Conservation (phyloP, 352 stramenopile species). For the Phytophthora ramorum region DNA sequence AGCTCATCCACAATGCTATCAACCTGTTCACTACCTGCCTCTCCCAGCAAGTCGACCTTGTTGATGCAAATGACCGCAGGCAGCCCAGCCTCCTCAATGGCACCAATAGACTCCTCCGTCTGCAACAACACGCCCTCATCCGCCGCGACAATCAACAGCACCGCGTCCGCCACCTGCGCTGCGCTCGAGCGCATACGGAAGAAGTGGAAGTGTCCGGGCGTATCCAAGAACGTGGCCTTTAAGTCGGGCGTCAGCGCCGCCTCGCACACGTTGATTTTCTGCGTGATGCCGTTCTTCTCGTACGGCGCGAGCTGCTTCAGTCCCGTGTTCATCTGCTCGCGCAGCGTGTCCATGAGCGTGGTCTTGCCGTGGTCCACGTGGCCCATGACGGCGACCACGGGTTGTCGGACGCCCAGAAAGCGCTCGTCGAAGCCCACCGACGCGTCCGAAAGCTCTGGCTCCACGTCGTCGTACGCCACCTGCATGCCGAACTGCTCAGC, state of each 20-base stretch:
- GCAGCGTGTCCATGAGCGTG: constrained; percentile 98
- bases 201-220: constrained; percentile 99
- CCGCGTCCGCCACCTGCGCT: constrained; percentile 97
- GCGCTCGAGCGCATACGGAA: constrained; percentile 98
- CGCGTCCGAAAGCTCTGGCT: constrained; percentile 48
- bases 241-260: constrained; percentile 84
- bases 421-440: constrained; percentile 24
- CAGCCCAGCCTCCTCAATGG: constrained; percentile 79
- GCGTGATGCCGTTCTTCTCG: constrained; percentile 99
- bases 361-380: constrained; percentile 99
- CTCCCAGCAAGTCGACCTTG: constrained; percentile 82
- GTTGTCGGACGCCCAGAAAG: constrained; percentile 65
- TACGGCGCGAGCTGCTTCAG: constrained; percentile 82
- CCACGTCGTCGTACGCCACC: constrained; percentile 68
- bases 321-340: constrained; percentile 52
- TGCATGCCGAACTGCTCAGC: constrained; percentile 48
- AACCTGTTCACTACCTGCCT: constrained; percentile 43
- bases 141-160: constrained; percentile 96
- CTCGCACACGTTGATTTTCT: constrained; percentile 98
- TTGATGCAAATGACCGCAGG: constrained; percentile 86
- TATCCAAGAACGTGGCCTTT: constrained; percentile 98
- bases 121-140: constrained; percentile 99
- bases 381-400: constrained; percentile 99
- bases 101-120: constrained; percentile 96
- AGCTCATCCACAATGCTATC: constrained; percentile 61